Base-by-base conservation (phyloP, 1,284 basidiomycete species). In the Ceratobasidium sp. region DNA sequence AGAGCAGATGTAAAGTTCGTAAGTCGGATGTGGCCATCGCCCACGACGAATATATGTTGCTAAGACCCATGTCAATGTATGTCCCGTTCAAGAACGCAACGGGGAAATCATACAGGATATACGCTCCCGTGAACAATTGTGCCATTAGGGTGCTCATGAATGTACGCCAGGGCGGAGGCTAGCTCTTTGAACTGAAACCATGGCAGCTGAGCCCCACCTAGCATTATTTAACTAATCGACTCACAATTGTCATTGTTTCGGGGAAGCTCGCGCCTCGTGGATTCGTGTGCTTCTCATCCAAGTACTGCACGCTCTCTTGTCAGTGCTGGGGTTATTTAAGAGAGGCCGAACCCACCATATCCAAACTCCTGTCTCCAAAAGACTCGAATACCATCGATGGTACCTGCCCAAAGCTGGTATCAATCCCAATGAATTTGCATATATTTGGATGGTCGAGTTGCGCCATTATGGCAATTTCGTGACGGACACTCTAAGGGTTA, bases 361-460 rank as follows among this genome's bases (percentile, higher is more conserved):
- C 48, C 18, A 72, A 44, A 23, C n/a, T 54, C 23, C 21, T 40
- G 8, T 60, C 46, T 8, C 54, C 44, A 42, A 42, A 60, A 23
- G 16, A 53, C 48, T 72, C 69, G 33, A 72, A 72, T 5, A 62
- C 40, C 46, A 72, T 51, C 12, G 38, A 23, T 16, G 69, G 69
- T 14, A 61, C 28, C 11, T 28, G 28, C 8, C 16, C 49, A 42
- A 36, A 23, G 25, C 54, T 46, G 28, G 53, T 46, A 33, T 69
- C 69, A 21, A 72, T 16, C 9, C 69, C 69, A 11, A 72, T 40
- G 5, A 72, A 23, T 21, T 51, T 61, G 59, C 33, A 51, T 23
- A 72, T 62, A 23, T 44, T 61, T 51, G 69, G 69, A 44, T 62
- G 59, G 48, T 42, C 30, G 23, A 72, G 56, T 33, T 72, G 69